Base-by-base conservation (phyloP, 768 basidiomycete genomes). In the Boletus pseudopeckii region DNA sequence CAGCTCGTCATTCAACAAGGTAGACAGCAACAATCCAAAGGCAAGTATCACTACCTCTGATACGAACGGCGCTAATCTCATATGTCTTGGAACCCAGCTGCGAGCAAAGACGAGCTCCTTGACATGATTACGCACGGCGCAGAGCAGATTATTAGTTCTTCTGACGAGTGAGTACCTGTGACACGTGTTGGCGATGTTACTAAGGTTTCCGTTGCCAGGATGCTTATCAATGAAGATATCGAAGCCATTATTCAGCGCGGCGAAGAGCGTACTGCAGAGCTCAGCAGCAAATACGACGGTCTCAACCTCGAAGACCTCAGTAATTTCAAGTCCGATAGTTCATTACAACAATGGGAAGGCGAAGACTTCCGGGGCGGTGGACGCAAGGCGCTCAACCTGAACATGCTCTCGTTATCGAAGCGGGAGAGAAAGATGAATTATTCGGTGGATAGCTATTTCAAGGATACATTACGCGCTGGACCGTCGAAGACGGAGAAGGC, bases 71-170 rank as follows among this genome's bases (percentile, higher is more conserved):
- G 7, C 14, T 37, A 18, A 33, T 26, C 30, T 47, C 13, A 52
- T 42, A 33, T 28, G 18, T 59, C 22, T 53, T 41, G 34, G 50
- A 37, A 43, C 46, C n/a, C 62, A 87, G 94, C 90, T 49, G 88
- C 91, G 15, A 90, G 85, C 69, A 98, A 98, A 75, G 97, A 98
- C 45, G 97, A 98, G 54, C 77, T 99, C 14, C 74, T 98, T 34
- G 95, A 98, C 66, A 99, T 98, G 93, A 98, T 99, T 54, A 87
- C 94, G 7, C 93, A 96, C 64, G 96, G 97, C 18, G 96, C 94
- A 0, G 96, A 98, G 69, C 90, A 92, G 71, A 98, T 99, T 52
- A 94, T 98, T 69, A 96, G 88, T 65, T 75, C 85, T 4, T 69
- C 71, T 0, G 86, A 90, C 14, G 82, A 84, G 90, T 92, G 52